Percentiles rank a stretch among this genome's conserved stretches.
These are phyloP conservation scores for Aspergillus novofumigatus DNA, from an alignment of 2,329 filamentous ascomycete genomes.

Conservation along the genomic window DNA sequence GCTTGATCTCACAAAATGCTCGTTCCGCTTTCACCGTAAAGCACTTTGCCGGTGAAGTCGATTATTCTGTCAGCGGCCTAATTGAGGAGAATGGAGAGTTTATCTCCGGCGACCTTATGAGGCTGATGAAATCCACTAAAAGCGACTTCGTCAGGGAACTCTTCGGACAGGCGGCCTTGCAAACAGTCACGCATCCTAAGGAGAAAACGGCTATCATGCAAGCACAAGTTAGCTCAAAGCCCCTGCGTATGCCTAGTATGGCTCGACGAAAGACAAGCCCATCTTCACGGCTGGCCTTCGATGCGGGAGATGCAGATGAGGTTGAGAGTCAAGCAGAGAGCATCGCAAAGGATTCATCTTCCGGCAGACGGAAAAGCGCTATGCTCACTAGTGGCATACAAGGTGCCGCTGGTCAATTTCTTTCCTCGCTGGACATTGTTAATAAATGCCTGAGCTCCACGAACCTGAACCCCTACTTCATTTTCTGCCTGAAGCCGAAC, in stretches of 20 bases:
- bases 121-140: slow-evolving; percentile 81
- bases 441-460: slow-evolving; percentile 77
- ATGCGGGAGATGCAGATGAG: slow-evolving; percentile 39
- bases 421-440: slow-evolving; percentile 84
- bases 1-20: slow-evolving; percentile 79
- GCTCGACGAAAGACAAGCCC: slow-evolving; percentile 70
- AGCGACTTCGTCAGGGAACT: slow-evolving; percentile 84
- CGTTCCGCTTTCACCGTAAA: slow-evolving; percentile 82
- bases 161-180: slow-evolving; percentile 92
- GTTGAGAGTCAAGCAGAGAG: slow-evolving; percentile 31
- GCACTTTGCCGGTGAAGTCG: slow-evolving; percentile 94
- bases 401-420: slow-evolving; percentile 87
- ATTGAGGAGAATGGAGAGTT: slow-evolving; percentile 95
- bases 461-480: slow-evolving; percentile 88
- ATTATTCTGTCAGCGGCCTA: slow-evolving; percentile 81
- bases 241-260: slow-evolving; percentile 86
- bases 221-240: slow-evolving; percentile 93
- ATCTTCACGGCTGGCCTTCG: slow-evolving; percentile 41
- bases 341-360: slow-evolving; percentile 20
- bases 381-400: slow-evolving; percentile 53
- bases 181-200: slow-evolving; percentile 88
- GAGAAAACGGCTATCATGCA: slow-evolving; percentile 91
- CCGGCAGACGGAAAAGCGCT: slow-evolving; percentile 34
- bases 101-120: slow-evolving; percentile 93
- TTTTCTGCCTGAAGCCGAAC: slow-evolving; percentile 97